Percentiles rank a stretch among this genome's conserved stretches.
phyloP scores from a whole-genome alignment of 129 eudicot genomes.

The Solidago caesia region DNA sequence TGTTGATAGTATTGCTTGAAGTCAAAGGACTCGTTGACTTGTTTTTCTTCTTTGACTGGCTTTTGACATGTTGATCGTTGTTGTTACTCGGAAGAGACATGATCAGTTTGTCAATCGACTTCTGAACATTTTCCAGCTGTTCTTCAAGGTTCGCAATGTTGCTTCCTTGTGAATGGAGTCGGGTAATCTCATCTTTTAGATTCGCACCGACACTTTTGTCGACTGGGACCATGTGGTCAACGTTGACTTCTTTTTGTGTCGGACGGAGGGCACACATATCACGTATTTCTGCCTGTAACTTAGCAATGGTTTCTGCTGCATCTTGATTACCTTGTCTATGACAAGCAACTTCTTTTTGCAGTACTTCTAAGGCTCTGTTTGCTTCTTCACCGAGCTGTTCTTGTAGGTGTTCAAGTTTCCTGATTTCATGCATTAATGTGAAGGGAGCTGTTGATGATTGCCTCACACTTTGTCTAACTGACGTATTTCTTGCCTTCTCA shows the following conservation, averaged over 20 bases:
- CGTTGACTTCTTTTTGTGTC: constrained; percentile 53
- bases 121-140: constrained; percentile 90
- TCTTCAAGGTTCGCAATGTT: constrained; percentile 89
- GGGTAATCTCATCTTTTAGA: constrained; percentile 89
- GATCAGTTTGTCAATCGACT: constrained; percentile 82
- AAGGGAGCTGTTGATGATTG: constrained; percentile 93
- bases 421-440: constrained; percentile 90
- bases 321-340: constrained; percentile 96
- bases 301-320: constrained; percentile 96
- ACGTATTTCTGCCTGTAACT: constrained; percentile 83
- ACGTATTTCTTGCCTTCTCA: constrained; percentile 49
- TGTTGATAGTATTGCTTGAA: constrained; percentile 61
- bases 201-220: constrained; percentile 90
- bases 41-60: constrained; percentile 61
- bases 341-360: constrained; percentile 88
- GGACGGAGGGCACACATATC: constrained; percentile 72
- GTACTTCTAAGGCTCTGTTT: constrained; percentile 83
- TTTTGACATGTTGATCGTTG: constrained; percentile 43
- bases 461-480: constrained; percentile 64
- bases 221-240: constrained; percentile 49
- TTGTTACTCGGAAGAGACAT: constrained; percentile 76
- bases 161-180: constrained; percentile 95
- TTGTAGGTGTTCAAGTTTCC: constrained; percentile 94
- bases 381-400: constrained; percentile 98
- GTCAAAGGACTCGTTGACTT: constrained; percentile 55